Conservation (phyloP, 257 asterid species). For the Gentiana dahurica region DNA sequence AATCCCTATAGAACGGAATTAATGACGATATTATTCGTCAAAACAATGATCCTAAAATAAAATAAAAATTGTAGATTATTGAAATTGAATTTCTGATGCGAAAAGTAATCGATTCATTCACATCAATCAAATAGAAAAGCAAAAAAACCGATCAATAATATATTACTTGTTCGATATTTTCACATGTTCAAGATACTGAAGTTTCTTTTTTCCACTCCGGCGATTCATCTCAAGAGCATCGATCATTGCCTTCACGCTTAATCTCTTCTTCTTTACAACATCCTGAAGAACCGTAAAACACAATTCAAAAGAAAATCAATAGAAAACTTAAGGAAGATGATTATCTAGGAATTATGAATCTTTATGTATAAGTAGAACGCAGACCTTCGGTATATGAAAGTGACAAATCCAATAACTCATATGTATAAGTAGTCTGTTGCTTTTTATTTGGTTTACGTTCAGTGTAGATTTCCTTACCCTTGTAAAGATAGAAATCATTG, state of each 20-base stretch:
- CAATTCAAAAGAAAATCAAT: conserved; percentile 1
- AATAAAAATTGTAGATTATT: too few relatives aligned
- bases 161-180: conserved; percentile 16
- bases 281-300: conserved; percentile 37
- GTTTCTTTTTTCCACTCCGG: conserved; percentile 25
- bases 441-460: too few relatives aligned
- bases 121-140: too few relatives aligned
- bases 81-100: too few relatives aligned
- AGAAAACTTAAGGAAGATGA: too few relatives aligned
- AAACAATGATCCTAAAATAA: background rate
- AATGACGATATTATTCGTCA: conserved; percentile 12
- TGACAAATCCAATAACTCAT: conserved; percentile 66
- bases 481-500: too few relatives aligned
- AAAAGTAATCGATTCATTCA: too few relatives aligned
- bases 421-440: background rate
- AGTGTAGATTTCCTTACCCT: too few relatives aligned
- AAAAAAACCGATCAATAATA: too few relatives aligned
- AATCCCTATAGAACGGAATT: conserved; percentile 46
- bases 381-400: conserved; percentile 71
- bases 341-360: too few relatives aligned
- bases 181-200: conserved; percentile 47
- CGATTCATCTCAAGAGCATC: conserved; percentile 46
- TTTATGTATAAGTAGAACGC: conserved; percentile 1
- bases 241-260: conserved; percentile 41
- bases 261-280: conserved; percentile 37